These are phyloP conservation scores for Pseudopithomyces chartarum DNA, from an alignment of 2,329 filamentous ascomycete species.

Conservation along the genomic window DNA sequence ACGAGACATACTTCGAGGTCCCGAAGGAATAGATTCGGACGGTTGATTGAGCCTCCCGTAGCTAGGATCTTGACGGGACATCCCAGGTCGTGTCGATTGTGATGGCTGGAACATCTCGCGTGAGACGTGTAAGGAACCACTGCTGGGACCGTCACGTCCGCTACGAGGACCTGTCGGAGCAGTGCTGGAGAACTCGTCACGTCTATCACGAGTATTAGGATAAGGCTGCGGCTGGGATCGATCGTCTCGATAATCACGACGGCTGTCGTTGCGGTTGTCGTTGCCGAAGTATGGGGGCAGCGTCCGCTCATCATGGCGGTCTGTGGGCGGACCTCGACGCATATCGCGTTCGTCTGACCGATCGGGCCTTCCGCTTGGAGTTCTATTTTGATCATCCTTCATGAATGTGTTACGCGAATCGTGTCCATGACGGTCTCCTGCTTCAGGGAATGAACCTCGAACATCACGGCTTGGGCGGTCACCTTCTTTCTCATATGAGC, in stretches of 20 bases:
- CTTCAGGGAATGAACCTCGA: not conserved
- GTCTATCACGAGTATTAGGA: slow-evolving; percentile 45
- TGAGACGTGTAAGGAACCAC: slow-evolving; percentile 27
- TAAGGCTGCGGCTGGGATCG: slow-evolving; percentile 26
- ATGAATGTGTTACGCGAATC: not conserved
- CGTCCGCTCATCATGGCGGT: slow-evolving; percentile 34
- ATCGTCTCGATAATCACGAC: slow-evolving; percentile 40
- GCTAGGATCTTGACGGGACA: slow-evolving; percentile 50
- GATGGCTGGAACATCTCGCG: slow-evolving; percentile 49
- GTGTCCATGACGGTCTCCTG: slow-evolving; percentile 1
- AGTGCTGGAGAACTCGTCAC: slow-evolving; percentile 45
- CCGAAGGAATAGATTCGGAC: slow-evolving; percentile 58
- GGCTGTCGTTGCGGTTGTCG: slow-evolving; percentile 27
- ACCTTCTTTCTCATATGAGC: not conserved
- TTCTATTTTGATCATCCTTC: slow-evolving; percentile 1
- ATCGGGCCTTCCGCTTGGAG: slow-evolving; percentile 15
- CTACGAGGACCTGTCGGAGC: slow-evolving; percentile 60
- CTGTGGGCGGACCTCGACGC: slow-evolving; percentile 36
- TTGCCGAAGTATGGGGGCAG: slow-evolving; percentile 27
- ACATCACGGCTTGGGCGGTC: not conserved
- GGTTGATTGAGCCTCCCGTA: slow-evolving; percentile 56
- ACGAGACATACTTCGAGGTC: slow-evolving; percentile 53
- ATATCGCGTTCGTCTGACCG: slow-evolving; percentile 25
- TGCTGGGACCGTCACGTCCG: slow-evolving; percentile 41
- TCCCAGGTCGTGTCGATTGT: slow-evolving; percentile 39